Conservation (phyloP, 1,139 yeast species). For the Sugiyamaella xylanicola region DNA sequence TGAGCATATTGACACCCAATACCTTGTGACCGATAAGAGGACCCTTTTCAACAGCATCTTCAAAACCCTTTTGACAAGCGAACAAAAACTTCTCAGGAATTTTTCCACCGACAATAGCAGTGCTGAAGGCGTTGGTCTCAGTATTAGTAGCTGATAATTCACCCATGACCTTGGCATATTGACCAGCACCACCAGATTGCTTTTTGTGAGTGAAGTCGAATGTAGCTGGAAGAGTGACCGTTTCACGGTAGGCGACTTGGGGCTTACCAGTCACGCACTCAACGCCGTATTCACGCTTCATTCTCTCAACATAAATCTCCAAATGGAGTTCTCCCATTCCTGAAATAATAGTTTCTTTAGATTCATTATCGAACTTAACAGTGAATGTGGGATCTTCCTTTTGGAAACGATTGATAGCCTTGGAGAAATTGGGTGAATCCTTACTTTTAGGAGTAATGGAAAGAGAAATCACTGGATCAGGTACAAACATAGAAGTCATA, state of each 20-base stretch:
- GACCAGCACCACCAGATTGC: conserved; percentile 99
- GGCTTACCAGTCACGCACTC: conserved; percentile 97
- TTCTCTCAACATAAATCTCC: conserved; percentile 96
- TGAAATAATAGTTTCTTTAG: conserved; percentile 92
- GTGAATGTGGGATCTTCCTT: conserved; percentile 98
- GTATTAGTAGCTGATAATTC: conserved; percentile 66
- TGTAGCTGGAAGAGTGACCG: conserved; percentile 70
- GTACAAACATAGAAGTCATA: conserved; percentile 97
- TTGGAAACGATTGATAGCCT: conserved; percentile 96
- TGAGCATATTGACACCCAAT: conserved; percentile 87
- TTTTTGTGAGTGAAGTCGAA: conserved; percentile 96
- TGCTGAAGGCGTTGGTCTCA: conserved; percentile 65
- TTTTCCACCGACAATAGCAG: conserved; percentile 94
- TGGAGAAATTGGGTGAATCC: conserved; percentile 87
- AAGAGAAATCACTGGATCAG: conserved; percentile 95
- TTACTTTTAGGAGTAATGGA: conserved; percentile 87
- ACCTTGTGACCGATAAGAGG: conserved; percentile 95
- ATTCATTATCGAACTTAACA: conserved; percentile 85
- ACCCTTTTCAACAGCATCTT: conserved; percentile 93
- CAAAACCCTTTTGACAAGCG: conserved; percentile 96
- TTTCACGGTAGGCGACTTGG: conserved; percentile 96
- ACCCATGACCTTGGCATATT: conserved; percentile 96
- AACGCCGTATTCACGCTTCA: conserved; percentile 95
- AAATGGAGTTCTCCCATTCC: conserved; percentile 99
- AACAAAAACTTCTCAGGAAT: conserved; percentile 91